phyloP scores from a whole-genome alignment of 345 rosid genomes.

The Linum tenue region DNA sequence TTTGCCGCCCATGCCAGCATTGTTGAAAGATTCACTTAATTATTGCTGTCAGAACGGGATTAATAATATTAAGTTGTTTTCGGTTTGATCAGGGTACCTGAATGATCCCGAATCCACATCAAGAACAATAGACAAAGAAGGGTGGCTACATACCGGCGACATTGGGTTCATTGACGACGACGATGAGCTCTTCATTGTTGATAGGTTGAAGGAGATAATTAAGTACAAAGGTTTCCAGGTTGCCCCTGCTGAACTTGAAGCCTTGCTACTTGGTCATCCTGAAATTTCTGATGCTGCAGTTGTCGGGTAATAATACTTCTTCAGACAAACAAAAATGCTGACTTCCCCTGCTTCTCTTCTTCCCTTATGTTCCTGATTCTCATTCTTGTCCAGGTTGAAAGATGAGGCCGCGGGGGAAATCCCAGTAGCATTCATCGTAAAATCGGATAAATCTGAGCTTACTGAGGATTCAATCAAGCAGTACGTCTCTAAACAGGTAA shows the following conservation, averaged over 20 bases:
- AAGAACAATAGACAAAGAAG: constrained; percentile 3
- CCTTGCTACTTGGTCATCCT: constrained; percentile 16
- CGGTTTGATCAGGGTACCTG: background rate
- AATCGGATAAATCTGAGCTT: constrained; percentile 11
- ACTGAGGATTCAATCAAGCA: constrained; percentile 18
- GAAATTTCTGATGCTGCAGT: constrained; percentile 25
- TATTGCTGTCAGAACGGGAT: no score
- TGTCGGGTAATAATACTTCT: constrained; percentile 9
- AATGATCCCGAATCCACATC: constrained; percentile 3
- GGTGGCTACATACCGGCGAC: constrained; percentile 30
- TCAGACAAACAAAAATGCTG: background rate
- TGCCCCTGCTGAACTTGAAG: constrained; percentile 25
- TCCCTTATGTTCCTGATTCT: background rate
- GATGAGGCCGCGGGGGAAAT: constrained; percentile 21
- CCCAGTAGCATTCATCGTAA: constrained; percentile 22
- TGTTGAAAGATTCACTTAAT: no score
- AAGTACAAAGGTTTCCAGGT: constrained; percentile 32
- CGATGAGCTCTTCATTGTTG: constrained; percentile 27
- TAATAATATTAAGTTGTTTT: background rate
- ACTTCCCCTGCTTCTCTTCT: background rate
- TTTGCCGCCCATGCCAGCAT: no score
- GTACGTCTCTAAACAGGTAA: constrained; percentile 22
- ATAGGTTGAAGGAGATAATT: constrained; percentile 27
- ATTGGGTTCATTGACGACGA: constrained; percentile 24
- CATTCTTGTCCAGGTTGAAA: constrained; percentile 12